A percentile compares a stretch with the other conserved stretches of the same genome.
These are phyloP conservation scores for Phytophthora vignae DNA, from an alignment of 352 stramenopile genomes.

Conservation along the genomic window DNA sequence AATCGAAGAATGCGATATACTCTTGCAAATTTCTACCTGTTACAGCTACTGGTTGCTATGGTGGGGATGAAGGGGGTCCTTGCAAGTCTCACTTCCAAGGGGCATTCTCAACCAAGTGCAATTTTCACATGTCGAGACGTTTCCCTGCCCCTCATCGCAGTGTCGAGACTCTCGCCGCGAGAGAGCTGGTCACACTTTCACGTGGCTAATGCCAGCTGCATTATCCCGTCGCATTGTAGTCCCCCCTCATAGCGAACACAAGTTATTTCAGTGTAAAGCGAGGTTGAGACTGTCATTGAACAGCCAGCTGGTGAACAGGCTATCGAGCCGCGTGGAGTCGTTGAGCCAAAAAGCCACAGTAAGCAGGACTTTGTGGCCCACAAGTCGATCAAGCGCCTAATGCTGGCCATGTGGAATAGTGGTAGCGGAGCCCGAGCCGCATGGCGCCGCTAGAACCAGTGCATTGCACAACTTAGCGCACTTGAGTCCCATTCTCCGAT, in stretches of 20 bases:
- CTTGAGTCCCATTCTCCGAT: slow-evolving; percentile 22
- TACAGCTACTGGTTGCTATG: not conserved
- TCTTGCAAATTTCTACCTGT: slow-evolving; percentile 18
- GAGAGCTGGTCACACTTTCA: slow-evolving; percentile 17
- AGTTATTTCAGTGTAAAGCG: not conserved
- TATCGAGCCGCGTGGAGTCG: slow-evolving; percentile 21
- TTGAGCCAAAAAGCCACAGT: slow-evolving; percentile 18
- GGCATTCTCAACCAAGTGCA: slow-evolving; percentile 8
- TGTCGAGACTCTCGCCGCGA: slow-evolving; percentile 10
- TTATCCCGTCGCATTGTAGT: slow-evolving; percentile 24
- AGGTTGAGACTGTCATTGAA: slow-evolving; percentile 10
- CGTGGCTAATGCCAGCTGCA: slow-evolving; percentile 21
- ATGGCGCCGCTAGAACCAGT: slow-evolving; percentile 27
- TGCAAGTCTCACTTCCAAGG: not conserved
- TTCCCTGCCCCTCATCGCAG: slow-evolving; percentile 20
- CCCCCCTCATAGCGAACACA: not conserved
- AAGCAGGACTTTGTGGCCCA: slow-evolving; percentile 9
- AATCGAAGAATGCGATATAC: not conserved
- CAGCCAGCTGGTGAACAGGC: slow-evolving; percentile 21
- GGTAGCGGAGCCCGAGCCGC: slow-evolving; percentile 30
- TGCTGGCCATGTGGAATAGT: slow-evolving; percentile 30
- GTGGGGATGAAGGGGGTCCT: not conserved
- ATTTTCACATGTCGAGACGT: slow-evolving; percentile 1
- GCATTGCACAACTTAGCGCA: slow-evolving; percentile 5
- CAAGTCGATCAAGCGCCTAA: slow-evolving; percentile 13